Evolutionary conservation across 768 basidiomycete species (phyloP), one percentile per base, ranked within the genome.

Genomic region (Cyclocybe aegerita): DNA sequence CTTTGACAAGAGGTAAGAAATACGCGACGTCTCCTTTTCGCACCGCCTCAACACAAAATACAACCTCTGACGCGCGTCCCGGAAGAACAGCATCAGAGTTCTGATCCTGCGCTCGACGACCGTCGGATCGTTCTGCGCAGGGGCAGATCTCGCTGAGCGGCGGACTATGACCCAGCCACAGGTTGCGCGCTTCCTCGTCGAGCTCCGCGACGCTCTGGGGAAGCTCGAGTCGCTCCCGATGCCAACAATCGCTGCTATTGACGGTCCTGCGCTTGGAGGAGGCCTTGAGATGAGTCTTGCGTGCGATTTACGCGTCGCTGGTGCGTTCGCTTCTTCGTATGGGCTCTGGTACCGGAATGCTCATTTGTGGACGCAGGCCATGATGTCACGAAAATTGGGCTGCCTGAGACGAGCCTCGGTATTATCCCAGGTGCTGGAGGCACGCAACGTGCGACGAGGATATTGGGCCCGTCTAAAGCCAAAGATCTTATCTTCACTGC

Each of bases 401-500:
- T 98, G 7, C 93, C 94, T 1, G 93, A 95, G 64, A 87, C 76
- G 15, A 66, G 74, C 17, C 83, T 77, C 48, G 93, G 84, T 7
- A 94, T 95, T 49, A 95, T 95, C 39, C 93, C 93, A 11, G 93
- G 92, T 41, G 92, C 91, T 15, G 93, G 93, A 3, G 93, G 92
- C 4, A 94, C 93, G 1, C 93, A 95, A 59, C 80, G 92, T 29
- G 80, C 85, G 4, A 81, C 90, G 3, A 81, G 92, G 29, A 68
- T 95, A 11, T 66, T 95, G 33, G 93, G 93, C 3, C 66, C 85
- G 30, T 78, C 91, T 31, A 88, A 82, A 64, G 88, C 93, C 5
- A 95, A 95, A 65, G 86, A 90, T 57, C 70, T 95, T 16, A 91
- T 95, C 42, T 95, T 89, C 66, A 92, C 90, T 12, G 89, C 85